Base-by-base conservation (phyloP, 2,329 filamentous ascomycete genomes). In the Aspergillus intermedius region DNA sequence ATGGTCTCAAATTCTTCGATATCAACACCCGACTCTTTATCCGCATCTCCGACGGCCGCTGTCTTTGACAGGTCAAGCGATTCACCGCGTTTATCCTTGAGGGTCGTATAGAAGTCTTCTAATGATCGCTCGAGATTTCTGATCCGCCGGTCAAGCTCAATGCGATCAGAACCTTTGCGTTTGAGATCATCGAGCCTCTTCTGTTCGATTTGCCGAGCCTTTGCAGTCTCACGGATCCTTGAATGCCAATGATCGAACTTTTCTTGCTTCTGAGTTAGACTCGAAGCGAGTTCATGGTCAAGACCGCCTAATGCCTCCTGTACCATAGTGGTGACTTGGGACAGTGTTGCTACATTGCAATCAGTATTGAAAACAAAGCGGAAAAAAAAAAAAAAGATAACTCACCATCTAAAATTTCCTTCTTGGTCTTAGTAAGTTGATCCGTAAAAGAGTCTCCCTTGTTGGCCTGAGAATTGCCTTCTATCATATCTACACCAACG, bases 211-310 rank as follows among this genome's bases (percentile, higher is more conserved):
- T 86, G 84, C 28, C 95, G 80, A 52, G 87, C 82, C 17, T 84
- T 79, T 1, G 90, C 93, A 1, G 88, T 84, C 49, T 88, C 85
- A 44, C 89, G 86, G 45, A 98, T 84, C 22, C 86, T 84, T 39
- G 81, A 76, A 67, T 96, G 91, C 32, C 94, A 82, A 13, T 83
- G 78, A 63, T 96, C 90, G 47, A 97, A 85, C 25, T 84, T 80
- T 44, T 85, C 78, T 71, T 96, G 91, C 65, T 95, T 95, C 41
- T 85, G 77, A 58, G 85, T 86, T 54, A 95, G 82, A 65, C 91
- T 88, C 44, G 82, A 77, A 48, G 88, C 85, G 64, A 96, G 91
- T 41, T 88, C 83, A 40, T 83, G 78, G 44, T 90, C 83, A 4
- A 90, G 87, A 57, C 90, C 84, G 40, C 82, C 83, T 19, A 98